These are phyloP conservation scores for Globisporangium sylvaticum DNA, from an alignment of 352 stramenopile genomes.

Conservation along the genomic window DNA sequence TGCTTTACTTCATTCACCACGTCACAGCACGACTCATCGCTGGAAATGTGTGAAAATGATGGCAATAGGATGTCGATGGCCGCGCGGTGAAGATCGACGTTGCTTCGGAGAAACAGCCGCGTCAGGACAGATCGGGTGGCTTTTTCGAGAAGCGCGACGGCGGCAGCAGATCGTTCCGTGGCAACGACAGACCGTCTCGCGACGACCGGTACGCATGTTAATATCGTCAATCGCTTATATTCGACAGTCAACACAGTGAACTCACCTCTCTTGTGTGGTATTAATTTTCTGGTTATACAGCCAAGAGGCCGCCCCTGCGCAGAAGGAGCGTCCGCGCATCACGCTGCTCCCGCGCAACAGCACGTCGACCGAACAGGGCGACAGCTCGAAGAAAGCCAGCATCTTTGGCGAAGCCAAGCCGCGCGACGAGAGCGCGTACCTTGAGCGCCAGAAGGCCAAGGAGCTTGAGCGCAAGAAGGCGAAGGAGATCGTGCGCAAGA, in stretches of 20 bases:
- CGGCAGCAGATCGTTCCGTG: slow-evolving; percentile 14
- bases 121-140: slow-evolving; percentile 36
- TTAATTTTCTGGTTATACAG: not conserved
- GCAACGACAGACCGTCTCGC: slow-evolving; percentile 21
- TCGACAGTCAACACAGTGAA: not conserved
- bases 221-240: not conserved
- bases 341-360: slow-evolving; percentile 49
- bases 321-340: slow-evolving; percentile 52
- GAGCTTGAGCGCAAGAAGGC: slow-evolving; percentile 22
- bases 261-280: not conserved
- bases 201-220: slow-evolving; percentile 27
- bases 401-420: slow-evolving; percentile 87
- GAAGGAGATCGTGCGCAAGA: slow-evolving; percentile 20
- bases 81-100: slow-evolving; percentile 72
- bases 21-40: not conserved
- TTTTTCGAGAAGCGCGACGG: slow-evolving; percentile 59
- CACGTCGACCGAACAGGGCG: slow-evolving; percentile 31
- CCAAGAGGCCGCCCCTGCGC: slow-evolving; percentile 16
- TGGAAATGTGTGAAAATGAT: not conserved
- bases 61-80: slow-evolving; percentile 27
- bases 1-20: not conserved
- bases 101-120: slow-evolving; percentile 49
- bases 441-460: slow-evolving; percentile 62
- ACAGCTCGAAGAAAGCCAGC: slow-evolving; percentile 39
- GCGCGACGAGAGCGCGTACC: slow-evolving; percentile 63